Percentiles rank a stretch among this genome's conserved stretches.
Conservation (phyloP, 306 rosid species). For the Dryas alaskensis region DNA sequence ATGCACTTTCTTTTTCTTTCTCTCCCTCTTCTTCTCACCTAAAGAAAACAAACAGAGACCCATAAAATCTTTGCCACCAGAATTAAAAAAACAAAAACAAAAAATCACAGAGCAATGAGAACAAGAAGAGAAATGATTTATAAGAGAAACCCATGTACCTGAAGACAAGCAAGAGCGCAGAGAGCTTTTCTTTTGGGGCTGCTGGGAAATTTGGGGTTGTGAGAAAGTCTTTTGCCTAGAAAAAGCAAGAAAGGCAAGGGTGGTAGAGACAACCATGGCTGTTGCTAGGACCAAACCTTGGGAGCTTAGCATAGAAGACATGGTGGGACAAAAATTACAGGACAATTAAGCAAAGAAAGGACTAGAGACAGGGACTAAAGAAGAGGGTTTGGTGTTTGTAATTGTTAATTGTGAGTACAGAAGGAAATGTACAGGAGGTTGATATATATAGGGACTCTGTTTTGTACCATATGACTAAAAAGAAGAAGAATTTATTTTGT, state of each 20-base stretch:
- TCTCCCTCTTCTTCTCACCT: slow-evolving; percentile 41
- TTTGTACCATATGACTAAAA: neutral
- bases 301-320: slow-evolving; percentile 39
- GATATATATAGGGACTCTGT: neutral
- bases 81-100: too few species aligned
- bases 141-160: slow-evolving; percentile 33
- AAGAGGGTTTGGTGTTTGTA: neutral
- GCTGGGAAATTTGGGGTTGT: slow-evolving; percentile 12
- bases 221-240: slow-evolving; percentile 22
- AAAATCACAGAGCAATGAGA: neutral
- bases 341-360: neutral
- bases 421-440: neutral
- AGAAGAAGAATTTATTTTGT: neutral
- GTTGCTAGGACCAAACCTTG: slow-evolving; percentile 45
- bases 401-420: neutral
- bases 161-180: slow-evolving; percentile 64
- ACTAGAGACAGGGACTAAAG: neutral
- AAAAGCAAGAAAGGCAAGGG: slow-evolving; percentile 38
- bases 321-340: neutral
- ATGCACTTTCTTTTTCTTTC: slow-evolving; percentile 64
- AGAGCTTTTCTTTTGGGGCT: slow-evolving; percentile 13
- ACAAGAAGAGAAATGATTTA: neutral
- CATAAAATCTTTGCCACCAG: neutral
- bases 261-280: slow-evolving; percentile 45
- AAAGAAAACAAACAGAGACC: neutral